A percentile compares a stretch with the other conserved stretches of the same genome.
These are phyloP conservation scores for Pseudopyricularia javanii DNA, from an alignment of 2,329 filamentous ascomycete genomes.

Conservation along the genomic window DNA sequence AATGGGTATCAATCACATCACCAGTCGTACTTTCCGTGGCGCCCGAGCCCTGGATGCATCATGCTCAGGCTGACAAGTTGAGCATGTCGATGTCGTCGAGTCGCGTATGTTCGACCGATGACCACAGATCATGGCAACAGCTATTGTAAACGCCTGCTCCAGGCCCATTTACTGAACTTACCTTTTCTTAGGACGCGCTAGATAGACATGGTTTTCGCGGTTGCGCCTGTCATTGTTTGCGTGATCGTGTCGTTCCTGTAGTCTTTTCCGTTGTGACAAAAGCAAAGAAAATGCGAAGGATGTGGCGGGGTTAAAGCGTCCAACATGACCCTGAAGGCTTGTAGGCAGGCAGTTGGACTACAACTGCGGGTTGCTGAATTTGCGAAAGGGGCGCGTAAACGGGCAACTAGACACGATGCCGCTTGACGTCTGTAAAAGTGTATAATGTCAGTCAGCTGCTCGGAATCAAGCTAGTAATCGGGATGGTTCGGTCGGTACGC, in stretches of 20 bases:
- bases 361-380: background rate
- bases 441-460: background rate
- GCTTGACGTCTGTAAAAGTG: constrained; percentile 33
- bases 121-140: background rate
- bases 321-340: background rate
- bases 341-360: background rate
- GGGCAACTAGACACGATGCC: constrained; percentile 25
- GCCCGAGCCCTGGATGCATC: background rate
- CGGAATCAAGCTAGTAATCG: background rate
- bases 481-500: constrained; percentile 2
- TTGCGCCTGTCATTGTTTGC: background rate
- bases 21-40: background rate
- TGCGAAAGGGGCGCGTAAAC: background rate
- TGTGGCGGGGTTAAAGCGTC: background rate
- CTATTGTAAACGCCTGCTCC: background rate
- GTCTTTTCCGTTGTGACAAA: background rate
- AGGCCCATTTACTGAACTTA: background rate
- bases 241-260: background rate
- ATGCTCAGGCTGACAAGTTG: background rate
- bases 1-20: background rate
- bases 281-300: background rate
- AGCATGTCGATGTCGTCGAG: background rate
- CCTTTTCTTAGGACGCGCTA: background rate
- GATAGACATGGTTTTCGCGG: background rate
- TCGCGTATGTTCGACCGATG: background rate